Evolutionary conservation across 331 rosid genomes (phyloP), one percentile per base, ranked within the genome.

Genomic region (Arachis monticola): DNA sequence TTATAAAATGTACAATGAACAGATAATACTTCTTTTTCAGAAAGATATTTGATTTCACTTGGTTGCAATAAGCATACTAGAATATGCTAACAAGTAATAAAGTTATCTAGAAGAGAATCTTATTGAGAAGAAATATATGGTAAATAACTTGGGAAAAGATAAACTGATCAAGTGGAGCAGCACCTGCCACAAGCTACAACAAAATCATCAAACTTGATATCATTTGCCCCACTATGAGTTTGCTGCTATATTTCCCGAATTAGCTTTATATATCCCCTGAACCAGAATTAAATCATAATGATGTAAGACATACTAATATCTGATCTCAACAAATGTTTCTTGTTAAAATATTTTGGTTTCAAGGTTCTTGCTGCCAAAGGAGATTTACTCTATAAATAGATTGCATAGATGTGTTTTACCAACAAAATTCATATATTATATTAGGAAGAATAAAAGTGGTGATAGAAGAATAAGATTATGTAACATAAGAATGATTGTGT

Each of bases 171-270:
- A 67, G 76, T 56, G 74, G 79, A 76, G n/a, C 72, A 64, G 56
- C 80, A 89, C 92, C 97, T 94, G 89, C 97, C 97, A 83, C 96
- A 87, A 58, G 99, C 97, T 60, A 86, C 97, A 83, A 87, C 99
- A 78, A 94, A 83, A 84, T 94, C 97, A 77, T 94, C 99, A 76
- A 92, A 94, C 78, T 86, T 87, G 55, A 76, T 44, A 35, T 82
- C 48, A 72, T 73, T 64, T 17, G 80, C 61, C 69, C 75, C 93
- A 69, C 66, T 53, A 78, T 83, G 90, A 79, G 87, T 79, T 80
- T 94, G 99, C 82, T 77, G 85, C 83, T 92, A 97, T 58, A 94
- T 82, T 89, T 94, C 99, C 79, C 67, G 80, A 66, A 88, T 22
- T 35, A 96, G 89, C 81, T 94, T 88, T 73, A 94, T 86, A 79